These are phyloP conservation scores for Lumnitzera littorea DNA, from an alignment of 345 rosid genomes.

Conservation along the genomic window DNA sequence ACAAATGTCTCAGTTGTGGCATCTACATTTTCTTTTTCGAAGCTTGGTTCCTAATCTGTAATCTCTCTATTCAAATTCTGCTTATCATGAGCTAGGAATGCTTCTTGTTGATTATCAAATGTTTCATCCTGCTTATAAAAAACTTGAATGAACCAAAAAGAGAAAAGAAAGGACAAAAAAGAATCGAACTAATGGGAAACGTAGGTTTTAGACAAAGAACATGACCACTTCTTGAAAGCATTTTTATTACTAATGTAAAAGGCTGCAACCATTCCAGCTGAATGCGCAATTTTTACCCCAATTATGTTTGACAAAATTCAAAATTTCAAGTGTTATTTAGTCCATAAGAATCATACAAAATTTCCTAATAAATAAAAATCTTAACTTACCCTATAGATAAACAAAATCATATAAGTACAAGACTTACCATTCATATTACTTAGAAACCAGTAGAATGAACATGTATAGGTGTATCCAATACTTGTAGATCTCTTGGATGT, in stretches of 20 bases:
- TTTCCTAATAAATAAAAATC: neutral
- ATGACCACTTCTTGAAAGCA: constrained; percentile 39
- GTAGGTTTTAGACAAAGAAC: neutral
- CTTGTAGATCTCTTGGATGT: too few relatives aligned
- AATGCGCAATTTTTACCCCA: constrained; percentile 53
- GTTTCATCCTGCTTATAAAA: constrained; percentile 34
- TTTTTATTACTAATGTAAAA: constrained; percentile 48
- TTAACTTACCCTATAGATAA: neutral
- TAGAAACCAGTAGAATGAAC: too few relatives aligned
- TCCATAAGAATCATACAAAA: neutral
- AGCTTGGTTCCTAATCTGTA: constrained; percentile 21
- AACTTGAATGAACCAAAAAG: neutral
- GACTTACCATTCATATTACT: too few relatives aligned
- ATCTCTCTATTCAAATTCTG: constrained; percentile 26
- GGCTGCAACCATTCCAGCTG: constrained; percentile 54
- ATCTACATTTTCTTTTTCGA: constrained; percentile 19
- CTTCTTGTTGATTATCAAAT: constrained; percentile 62
- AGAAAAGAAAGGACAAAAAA: neutral
- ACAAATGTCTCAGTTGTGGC: constrained; percentile 24
- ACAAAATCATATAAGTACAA: neutral
- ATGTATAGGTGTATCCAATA: too few relatives aligned
- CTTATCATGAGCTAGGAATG: constrained; percentile 23
- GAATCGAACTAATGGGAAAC: too few relatives aligned
- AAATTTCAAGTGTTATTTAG: constrained; percentile 49
- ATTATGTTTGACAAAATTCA: constrained; percentile 74